Conservation (phyloP, 176 grass and related monocot species). For the Bothriochloa decipiens region DNA sequence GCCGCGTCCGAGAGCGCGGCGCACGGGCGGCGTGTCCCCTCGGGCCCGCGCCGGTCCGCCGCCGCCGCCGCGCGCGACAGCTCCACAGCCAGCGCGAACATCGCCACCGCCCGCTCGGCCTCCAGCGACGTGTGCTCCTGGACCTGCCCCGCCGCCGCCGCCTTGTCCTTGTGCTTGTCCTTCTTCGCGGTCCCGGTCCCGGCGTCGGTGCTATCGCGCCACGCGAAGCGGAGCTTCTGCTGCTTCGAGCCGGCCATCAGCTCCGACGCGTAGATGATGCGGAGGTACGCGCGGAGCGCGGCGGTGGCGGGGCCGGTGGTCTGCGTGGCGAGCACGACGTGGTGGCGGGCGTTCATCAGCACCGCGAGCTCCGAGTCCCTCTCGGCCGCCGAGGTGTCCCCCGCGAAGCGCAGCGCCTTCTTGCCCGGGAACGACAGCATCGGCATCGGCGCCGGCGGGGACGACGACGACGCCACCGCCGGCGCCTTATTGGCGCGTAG, state of each 20-base stretch:
- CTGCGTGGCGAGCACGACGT: constrained; percentile 34
- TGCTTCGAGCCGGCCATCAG: neutral
- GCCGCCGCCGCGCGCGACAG: constrained; percentile 43
- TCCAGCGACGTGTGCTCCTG: constrained; percentile 45
- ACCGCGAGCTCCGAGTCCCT: constrained; percentile 44
- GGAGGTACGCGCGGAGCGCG: constrained; percentile 55
- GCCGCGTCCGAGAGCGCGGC: constrained; percentile 54
- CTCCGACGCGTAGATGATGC: constrained; percentile 37
- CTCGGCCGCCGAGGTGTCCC: constrained; percentile 17
- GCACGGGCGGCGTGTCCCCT: constrained; percentile 57
- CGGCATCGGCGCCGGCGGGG: constrained; percentile 44
- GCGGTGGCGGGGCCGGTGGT: neutral
- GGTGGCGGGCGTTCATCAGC: constrained; percentile 11
- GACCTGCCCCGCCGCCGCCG: too few species aligned
- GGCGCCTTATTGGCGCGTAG: constrained; percentile 13
- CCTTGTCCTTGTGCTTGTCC: neutral
- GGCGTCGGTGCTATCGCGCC: constrained; percentile 40
- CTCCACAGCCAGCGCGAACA: constrained; percentile 58
- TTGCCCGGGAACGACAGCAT: constrained; percentile 71
- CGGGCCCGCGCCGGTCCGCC: constrained; percentile 43
- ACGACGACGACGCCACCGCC: neutral
- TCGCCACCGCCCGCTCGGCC: constrained; percentile 49
- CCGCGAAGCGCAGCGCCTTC: constrained; percentile 31
- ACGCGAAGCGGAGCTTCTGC: constrained; percentile 47
- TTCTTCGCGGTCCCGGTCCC: neutral